Evolutionary conservation across 257 asterid genomes (phyloP), one percentile per base, ranked within the genome.

Genomic region (Ajuga chamaepitys): DNA sequence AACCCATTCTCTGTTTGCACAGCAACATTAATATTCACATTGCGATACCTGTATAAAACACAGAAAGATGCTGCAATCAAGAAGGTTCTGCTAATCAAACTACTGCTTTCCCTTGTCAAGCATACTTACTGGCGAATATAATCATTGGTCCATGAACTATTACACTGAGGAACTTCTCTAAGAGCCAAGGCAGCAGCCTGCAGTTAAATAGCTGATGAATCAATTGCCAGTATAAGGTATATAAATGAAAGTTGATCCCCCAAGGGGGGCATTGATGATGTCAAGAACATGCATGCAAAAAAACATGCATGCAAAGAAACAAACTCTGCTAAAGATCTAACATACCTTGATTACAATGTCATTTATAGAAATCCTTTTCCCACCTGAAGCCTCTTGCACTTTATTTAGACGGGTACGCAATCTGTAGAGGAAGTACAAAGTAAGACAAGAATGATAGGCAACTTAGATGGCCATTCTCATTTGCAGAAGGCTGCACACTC

Each of bases 111-210:
- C 26, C 53, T 58, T 47, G 63, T 17, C 50, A 52, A 70, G 68
- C 48, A 70, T 28, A 77, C 98, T 85, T 80, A 94, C 99, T 94
- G 99, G 71, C 99, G 95, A 67, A 94, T 94, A 78, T 83, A 94
- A 64, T 86, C 95, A 61, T 88, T 84, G 66, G 95, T 94, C 99
- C 99, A 90, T 16, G 99, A 94, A 81, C 99, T 90, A 71, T 94
- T 94, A 69, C 96, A 88, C 51, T 87, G 96, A 48, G 99, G 99
- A 72, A 94, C 98, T 82, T 85, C 90, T 58, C 80, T 78, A 70
- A 94, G 96, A 74, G 99, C 99, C 87, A 94, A 80, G 74, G 99
- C 99, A 77, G 97, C 94, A 74, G 98, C 98, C 98, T 91, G 82
- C 81, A 75, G 62, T 60, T n/a, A 67, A 67, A 65, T 28, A 55